Conservation (phyloP, 495 filamentous ascomycete species). For the Penicillium steckii region DNA sequence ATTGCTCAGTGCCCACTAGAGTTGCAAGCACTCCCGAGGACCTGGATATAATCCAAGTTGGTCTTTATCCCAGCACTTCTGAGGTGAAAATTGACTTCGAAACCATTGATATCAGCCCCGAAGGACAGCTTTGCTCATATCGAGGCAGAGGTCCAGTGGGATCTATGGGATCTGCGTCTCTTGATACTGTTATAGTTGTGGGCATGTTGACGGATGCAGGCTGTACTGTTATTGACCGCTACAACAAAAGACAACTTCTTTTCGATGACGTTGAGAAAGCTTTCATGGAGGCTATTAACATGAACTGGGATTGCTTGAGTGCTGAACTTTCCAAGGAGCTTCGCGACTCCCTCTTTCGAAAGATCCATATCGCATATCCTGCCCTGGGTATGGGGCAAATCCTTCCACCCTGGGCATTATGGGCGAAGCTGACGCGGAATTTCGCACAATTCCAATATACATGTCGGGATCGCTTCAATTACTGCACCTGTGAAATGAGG, state of each 20-base stretch:
- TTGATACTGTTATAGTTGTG: conserved; percentile 35
- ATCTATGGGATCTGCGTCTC: conserved; percentile 17
- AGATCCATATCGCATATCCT: conserved; percentile 4
- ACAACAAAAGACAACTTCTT: conserved; percentile 2
- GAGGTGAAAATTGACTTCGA: conserved; percentile 15
- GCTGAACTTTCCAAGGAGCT: conserved; percentile 9
- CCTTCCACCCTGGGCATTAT: conserved; percentile 17
- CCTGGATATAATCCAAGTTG: conserved; percentile 17
- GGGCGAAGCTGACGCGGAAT: conserved; percentile 21
- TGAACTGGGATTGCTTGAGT: conserved; percentile 33
- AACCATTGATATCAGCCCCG: conserved; percentile 10
- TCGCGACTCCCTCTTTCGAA: conserved; percentile 20
- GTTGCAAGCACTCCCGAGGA: conserved; percentile 14
- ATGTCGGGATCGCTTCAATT: conserved; percentile 2
- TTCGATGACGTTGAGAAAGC: conserved; percentile 24
- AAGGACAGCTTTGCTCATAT: conserved; percentile 6
- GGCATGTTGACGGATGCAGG: conserved; percentile 39
- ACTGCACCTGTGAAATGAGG: conserved; percentile 7
- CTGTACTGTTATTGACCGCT: conserved; percentile 37
- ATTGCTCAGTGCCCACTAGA: conserved; percentile 3
- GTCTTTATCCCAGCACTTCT: conserved; percentile 9
- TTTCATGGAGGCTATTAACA: conserved; percentile 33
- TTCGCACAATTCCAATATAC: conserved; percentile 28
- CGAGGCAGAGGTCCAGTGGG: conserved; percentile 34
- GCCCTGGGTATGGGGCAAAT: conserved; percentile 5